These are phyloP conservation scores for Solanum chacoense DNA, from an alignment of 305 asterid genomes.

Conservation along the genomic window DNA sequence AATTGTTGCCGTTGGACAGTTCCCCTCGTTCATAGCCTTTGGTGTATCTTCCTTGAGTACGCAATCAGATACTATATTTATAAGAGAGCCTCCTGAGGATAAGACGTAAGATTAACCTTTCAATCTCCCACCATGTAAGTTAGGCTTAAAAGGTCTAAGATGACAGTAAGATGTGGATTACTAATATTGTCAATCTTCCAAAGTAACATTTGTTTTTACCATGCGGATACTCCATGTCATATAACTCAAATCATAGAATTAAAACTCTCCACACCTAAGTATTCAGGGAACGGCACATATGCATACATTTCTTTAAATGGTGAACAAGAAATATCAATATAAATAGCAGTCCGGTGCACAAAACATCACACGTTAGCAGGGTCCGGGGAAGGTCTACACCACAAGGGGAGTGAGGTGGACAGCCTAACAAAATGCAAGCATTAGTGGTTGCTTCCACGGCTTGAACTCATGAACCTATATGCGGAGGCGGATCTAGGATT, in stretches of 20 bases:
- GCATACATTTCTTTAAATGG: neutral
- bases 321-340: neutral
- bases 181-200: neutral
- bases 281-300: neutral
- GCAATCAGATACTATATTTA: neutral
- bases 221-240: neutral
- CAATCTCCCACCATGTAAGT: neutral
- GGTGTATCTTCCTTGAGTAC: neutral
- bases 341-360: neutral
- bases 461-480: neutral
- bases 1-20: neutral
- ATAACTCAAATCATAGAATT: neutral
- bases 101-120: neutral
- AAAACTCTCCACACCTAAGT: neutral
- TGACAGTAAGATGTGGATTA: neutral
- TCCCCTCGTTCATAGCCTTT: neutral
- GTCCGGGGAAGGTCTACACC: neutral
- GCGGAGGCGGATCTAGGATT: neutral
- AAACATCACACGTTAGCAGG: neutral
- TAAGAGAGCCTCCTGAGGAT: neutral
- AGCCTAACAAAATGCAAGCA: neutral
- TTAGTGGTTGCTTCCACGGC: neutral
- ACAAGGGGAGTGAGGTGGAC: neutral
- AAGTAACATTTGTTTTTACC: neutral
- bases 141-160: neutral